A percentile compares a stretch with the other conserved stretches of the same genome.
phyloP scores from a whole-genome alignment of 371 early-diverging fungal species.

The Mortierella sp. region DNA sequence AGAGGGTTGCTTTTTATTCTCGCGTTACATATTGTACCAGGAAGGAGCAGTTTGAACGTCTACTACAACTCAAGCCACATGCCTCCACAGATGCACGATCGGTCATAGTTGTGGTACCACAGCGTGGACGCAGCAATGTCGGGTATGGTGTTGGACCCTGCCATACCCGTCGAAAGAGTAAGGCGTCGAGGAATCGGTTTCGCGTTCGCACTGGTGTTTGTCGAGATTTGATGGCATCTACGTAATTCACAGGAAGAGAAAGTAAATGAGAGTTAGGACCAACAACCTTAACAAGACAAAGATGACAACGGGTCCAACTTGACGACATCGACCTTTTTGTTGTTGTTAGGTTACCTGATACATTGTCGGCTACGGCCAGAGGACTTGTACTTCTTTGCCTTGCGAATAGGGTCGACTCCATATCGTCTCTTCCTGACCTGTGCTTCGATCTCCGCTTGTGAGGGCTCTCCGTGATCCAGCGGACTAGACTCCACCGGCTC shows the following conservation, averaged over 20 bases:
- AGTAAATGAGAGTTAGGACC: background rate
- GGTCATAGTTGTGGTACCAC: slow-evolving; percentile 56
- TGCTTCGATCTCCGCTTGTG: slow-evolving; percentile 42
- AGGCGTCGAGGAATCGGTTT: slow-evolving; percentile 4
- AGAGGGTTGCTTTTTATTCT: background rate
- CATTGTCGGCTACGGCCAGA: slow-evolving; percentile 40
- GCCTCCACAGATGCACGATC: slow-evolving; percentile 44
- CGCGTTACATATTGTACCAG: too few species aligned
- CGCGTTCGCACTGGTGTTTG: slow-evolving; percentile 19
- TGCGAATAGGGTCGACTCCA: slow-evolving; percentile 49
- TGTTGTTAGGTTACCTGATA: slow-evolving; percentile 38
- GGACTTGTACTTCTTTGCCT: slow-evolving; percentile 53
- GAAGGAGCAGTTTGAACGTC: background rate
- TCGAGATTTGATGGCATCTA: slow-evolving; percentile 42
- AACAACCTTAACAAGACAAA: background rate
- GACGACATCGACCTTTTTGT: too few species aligned
- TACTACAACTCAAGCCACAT: slow-evolving; percentile 50
- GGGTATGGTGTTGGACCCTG: slow-evolving; percentile 21
- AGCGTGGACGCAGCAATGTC: slow-evolving; percentile 47
- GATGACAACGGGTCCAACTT: background rate
- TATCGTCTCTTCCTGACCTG: slow-evolving; percentile 51
- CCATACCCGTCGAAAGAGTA: slow-evolving; percentile 21
- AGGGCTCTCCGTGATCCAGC: background rate
- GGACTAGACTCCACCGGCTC: slow-evolving; percentile 22
- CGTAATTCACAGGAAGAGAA: background rate